Percentiles rank a stretch among this genome's conserved stretches.
phyloP scores from a whole-genome alignment of 345 rosid genomes.

The Brassica juncea region DNA sequence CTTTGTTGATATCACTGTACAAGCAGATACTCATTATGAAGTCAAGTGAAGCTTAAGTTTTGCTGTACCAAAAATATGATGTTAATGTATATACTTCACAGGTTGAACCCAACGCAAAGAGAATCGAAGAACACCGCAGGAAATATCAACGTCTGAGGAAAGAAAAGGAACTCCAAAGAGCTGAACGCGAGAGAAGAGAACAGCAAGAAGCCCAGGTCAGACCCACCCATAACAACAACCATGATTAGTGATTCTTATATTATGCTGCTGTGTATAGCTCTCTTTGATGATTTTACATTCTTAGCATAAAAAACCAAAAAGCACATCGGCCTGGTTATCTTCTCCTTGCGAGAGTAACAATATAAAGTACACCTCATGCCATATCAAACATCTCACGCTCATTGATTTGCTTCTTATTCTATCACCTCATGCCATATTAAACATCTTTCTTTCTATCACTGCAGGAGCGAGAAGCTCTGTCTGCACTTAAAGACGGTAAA shows the following conservation, averaged over 20 bases:
- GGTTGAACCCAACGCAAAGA: conserved; percentile 85
- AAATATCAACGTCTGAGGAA: conserved; percentile 72
- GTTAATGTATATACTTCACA: conserved; percentile 32
- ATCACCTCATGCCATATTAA: conserved; percentile 7
- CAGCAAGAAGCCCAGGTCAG: conserved; percentile 57
- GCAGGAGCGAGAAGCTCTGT: conserved; percentile 65
- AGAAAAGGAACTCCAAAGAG: conserved; percentile 60
- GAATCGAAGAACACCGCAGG: conserved; percentile 68
- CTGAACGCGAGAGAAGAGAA: conserved; percentile 48
- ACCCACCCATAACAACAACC: not conserved
- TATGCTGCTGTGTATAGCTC: not conserved
- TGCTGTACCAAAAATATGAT: conserved; percentile 8
- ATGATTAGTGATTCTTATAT: conserved; percentile 7
- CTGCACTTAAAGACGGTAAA: conserved; percentile 76
- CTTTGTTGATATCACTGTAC: conserved; percentile 11
- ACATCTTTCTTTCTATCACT: conserved; percentile 17
- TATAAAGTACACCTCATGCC: conserved; percentile 17
- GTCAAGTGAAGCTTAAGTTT: not conserved
- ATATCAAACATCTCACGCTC: conserved; percentile 15
- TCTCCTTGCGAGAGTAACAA: not conserved
- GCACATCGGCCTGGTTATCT: not conserved
- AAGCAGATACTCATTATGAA: not conserved
- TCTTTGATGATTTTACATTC: not conserved
- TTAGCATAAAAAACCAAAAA: not conserved
- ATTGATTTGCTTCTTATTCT: conserved; percentile 20